Percentiles rank a stretch among this genome's conserved stretches.
These are phyloP conservation scores for Cornus florida DNA, from an alignment of 148 eudicot genomes.

Conservation along the genomic window DNA sequence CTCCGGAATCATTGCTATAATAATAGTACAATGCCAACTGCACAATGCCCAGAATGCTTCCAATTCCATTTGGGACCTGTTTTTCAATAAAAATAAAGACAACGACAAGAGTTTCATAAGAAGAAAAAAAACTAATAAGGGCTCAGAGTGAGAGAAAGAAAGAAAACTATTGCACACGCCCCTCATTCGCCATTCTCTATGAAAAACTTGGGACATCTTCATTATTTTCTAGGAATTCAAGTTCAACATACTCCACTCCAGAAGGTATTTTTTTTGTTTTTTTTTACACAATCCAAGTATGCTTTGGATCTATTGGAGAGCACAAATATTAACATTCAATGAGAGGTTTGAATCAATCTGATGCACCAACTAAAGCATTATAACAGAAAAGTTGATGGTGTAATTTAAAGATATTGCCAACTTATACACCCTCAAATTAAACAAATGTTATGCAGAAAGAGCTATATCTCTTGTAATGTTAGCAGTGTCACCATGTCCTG, in stretches of 20 bases:
- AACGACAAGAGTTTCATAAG: not conserved
- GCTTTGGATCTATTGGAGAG: no score
- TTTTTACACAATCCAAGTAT: no score
- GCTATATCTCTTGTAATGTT: no score
- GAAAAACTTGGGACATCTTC: no score
- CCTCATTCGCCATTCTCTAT: no score
- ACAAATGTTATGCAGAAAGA: no score
- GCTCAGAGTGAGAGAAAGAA: no score
- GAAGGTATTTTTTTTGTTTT: no score
- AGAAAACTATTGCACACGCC: no score
- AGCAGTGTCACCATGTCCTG: not conserved
- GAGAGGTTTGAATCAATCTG: not conserved
- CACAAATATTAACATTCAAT: not conserved
- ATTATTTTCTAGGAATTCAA: no score
- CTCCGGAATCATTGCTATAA: conserved; percentile 26
- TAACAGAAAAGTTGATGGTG: not conserved
- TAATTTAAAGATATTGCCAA: not conserved
- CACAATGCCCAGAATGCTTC: conserved; percentile 34
- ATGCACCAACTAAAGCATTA: not conserved
- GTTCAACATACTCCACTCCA: no score
- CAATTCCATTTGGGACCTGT: conserved; percentile 55
- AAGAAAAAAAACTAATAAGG: not conserved
- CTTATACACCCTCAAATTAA: not conserved
- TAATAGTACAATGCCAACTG: conserved; percentile 43
- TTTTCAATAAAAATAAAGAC: conserved; percentile 7